Evolutionary conservation across 345 rosid genomes (phyloP), one percentile per base, ranked within the genome.

Genomic region (Anastatica hierochuntica): DNA sequence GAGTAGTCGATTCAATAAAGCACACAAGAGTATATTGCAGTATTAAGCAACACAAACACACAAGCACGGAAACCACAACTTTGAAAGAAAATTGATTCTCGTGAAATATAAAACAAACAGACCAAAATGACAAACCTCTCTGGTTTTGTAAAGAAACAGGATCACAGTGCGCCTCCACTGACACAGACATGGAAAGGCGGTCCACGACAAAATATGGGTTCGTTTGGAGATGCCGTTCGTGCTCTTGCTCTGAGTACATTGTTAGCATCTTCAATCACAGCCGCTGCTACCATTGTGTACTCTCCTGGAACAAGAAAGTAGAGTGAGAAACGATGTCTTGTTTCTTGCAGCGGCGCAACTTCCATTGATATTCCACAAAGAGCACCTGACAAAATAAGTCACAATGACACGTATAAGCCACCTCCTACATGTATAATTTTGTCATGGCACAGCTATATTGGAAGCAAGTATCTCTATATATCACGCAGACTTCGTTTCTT

Each of bases 291-390:
- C 67, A 94, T 56, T 2, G 95, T 81, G 73, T 88, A 94, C 72
- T 88, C 97, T 44, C 99, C 99, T 0, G 96, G 99, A 12, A 88
- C 92, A 38, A 88, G 92, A 64, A 88, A 84, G 71, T 85, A 79
- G 16, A 94, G 72, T 4, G 97, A 79, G 75, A 94, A 94, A 24
- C 76, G 12, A 57, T 85, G 97, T 62, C 69, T 79, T 12, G 72
- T 44, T 76, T 88, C 97, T 73, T 77, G 66, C 20, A 94, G 79
- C 0, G 97, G 87, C 2, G 84, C 84, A 66, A 74, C 85, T 71
- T 88, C 97, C 78, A 83, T 56, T 14, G 63, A 50, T 50, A 94
- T 84, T 47, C 88, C 95, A 70, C 73, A 73, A 50, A 94, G 63
- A 31, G 80, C 81, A 63, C 97, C 99, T 88, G 64, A 40, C 3